phyloP scores from a whole-genome alignment of 768 basidiomycete species.

The Lentinula raphanica region DNA sequence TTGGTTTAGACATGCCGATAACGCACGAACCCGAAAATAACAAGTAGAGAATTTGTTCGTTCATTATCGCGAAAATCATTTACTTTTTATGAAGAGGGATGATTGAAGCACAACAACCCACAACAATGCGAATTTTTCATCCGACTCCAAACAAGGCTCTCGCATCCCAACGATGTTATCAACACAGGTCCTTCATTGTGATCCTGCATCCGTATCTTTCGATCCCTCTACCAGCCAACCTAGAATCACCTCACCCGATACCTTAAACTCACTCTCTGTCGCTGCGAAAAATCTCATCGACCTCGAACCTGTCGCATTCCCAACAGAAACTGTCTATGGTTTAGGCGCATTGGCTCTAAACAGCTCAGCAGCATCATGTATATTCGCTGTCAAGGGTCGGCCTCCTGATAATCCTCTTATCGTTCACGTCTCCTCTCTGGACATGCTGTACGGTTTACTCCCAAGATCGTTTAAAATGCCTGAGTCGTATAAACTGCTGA shows the following conservation, averaged over 20 bases:
- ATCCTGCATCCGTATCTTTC: constrained; percentile 60
- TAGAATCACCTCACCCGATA: constrained; percentile 42
- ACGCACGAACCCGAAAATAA: constrained; percentile 22
- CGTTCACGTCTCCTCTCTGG: constrained; percentile 83
- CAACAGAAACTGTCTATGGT: constrained; percentile 98
- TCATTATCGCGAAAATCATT: background rate
- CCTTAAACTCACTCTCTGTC: constrained; percentile 44
- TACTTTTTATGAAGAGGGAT: background rate
- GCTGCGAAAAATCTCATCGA: constrained; percentile 54
- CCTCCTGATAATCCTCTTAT: constrained; percentile 97
- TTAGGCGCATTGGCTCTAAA: constrained; percentile 84
- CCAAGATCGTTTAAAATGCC: constrained; percentile 62
- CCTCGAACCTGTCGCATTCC: constrained; percentile 72
- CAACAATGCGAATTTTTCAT: constrained; percentile 4
- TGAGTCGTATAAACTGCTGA: constrained; percentile 63
- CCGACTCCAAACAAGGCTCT: background rate
- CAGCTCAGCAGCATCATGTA: constrained; percentile 55
- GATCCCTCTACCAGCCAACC: constrained; percentile 37
- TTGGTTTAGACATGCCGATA: constrained; percentile 81
- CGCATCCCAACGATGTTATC: constrained; percentile 7
- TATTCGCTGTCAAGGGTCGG: constrained; percentile 87
- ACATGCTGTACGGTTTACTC: constrained; percentile 76
- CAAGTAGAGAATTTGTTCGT: constrained; percentile 9
- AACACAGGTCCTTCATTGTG: constrained; percentile 53
- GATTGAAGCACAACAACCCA: background rate